phyloP scores from a whole-genome alignment of 345 rosid genomes.

The Dipteronia dyeriana region DNA sequence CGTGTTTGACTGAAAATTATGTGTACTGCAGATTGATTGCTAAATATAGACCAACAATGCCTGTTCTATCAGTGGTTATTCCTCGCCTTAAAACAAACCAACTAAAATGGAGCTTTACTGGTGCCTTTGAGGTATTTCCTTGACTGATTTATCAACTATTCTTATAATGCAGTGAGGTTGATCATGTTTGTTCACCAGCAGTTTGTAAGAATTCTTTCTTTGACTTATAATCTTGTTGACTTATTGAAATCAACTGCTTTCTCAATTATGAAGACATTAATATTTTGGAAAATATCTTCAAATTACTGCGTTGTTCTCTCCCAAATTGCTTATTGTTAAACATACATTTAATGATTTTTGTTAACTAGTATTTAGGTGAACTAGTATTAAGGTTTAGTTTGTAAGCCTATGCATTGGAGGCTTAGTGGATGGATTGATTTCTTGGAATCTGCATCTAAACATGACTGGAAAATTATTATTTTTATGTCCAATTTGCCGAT shows the following conservation, averaged over 20 bases:
- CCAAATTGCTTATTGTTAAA: background rate
- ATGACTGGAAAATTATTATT: background rate
- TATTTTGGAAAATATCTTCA: background rate
- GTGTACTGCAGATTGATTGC: constrained; percentile 76
- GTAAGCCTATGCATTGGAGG: background rate
- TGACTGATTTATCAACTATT: background rate
- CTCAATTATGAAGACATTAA: background rate
- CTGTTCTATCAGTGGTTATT: constrained; percentile 94
- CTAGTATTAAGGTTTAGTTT: background rate
- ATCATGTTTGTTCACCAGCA: background rate
- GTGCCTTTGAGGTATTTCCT: constrained; percentile 85
- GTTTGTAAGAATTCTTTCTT: background rate
- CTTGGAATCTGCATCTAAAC: background rate
- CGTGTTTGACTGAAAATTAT: background rate
- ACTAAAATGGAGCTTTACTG: constrained; percentile 94
- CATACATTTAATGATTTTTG: background rate
- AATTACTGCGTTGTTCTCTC: background rate
- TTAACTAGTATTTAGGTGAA: background rate
- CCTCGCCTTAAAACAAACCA: constrained; percentile 98
- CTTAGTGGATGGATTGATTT: background rate
- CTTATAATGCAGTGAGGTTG: background rate
- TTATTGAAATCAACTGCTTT: background rate
- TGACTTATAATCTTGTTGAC: background rate
- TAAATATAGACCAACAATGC: constrained; percentile 98
- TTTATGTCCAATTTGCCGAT: background rate